Evolutionary conservation across 2,329 filamentous ascomycete species (phyloP), one percentile per base, ranked within the genome.

Genomic region (Microcyclospora pomicola): DNA sequence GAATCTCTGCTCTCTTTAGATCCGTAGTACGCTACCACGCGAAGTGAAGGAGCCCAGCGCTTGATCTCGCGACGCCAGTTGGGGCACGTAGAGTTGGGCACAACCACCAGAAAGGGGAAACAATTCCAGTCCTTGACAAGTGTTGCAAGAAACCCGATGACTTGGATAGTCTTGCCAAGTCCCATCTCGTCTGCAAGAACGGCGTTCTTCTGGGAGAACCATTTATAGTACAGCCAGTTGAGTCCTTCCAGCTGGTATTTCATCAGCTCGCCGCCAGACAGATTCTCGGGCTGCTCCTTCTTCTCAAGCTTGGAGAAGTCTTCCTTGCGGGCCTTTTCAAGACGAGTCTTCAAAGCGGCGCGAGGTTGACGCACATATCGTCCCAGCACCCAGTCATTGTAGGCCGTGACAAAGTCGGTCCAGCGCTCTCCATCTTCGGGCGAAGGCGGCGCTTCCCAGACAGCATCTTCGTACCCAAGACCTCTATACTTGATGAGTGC

Each of bases 151-250:
- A 94, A 73, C 2, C 79, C 75, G 42, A 96, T 82, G 37, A 95
- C 77, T 56, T 98, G 91, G 27, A 98, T 84, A 0, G 91, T 98
- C 65, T 98, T 98, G 27, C 91, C 91, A 2, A 98, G 73, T 31
- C 91, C 91, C 91, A 98, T 98, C 56, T 98, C 91, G 54, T 98
- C 91, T 0, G 91, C 91, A 6, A 96, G 72, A 41, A 96, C 88
- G 19, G 86, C 82, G 52, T 91, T 96, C 53, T 82, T 78, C 48
- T 78, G 71, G 36, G 73, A 69, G 51, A 86, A 82, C 68, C 84
- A 96, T 54, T 91, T 91, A 57, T 82, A 87, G 42, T 94, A 79
- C 2, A 98, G 72, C 87, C 91, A 98, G 52, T 96, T 95, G 36
- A 95, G 67, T 14, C 91, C 91, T 42, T 95, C 83, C 33, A 92